phyloP scores from a whole-genome alignment of 2,329 filamentous ascomycete genomes.

The Colletotrichum paranaense region DNA sequence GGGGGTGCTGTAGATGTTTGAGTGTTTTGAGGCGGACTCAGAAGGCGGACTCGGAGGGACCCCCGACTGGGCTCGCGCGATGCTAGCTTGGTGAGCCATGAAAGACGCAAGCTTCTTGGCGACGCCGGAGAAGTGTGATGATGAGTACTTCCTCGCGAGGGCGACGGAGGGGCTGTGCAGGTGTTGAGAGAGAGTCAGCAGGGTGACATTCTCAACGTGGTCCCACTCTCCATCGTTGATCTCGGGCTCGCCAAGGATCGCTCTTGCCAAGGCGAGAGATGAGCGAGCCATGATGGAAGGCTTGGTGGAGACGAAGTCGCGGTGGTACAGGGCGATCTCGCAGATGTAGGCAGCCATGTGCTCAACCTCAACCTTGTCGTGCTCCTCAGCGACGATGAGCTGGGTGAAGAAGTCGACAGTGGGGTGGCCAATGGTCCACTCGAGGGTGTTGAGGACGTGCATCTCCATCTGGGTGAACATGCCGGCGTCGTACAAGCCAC shows the following conservation, averaged over 20 bases:
- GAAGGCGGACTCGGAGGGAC: constrained; percentile 70
- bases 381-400: constrained; percentile 83
- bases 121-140: constrained; percentile 62
- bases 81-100: constrained; percentile 68
- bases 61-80: constrained; percentile 58
- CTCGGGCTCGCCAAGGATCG: constrained; percentile 85
- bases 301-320: constrained; percentile 93
- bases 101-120: constrained; percentile 68
- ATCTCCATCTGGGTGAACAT: constrained; percentile 99
- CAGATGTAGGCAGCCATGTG: constrained; percentile 95
- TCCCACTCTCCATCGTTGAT: constrained; percentile 82
- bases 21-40: constrained; percentile 63
- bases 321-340: constrained; percentile 95
- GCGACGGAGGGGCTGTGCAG: constrained; percentile 69
- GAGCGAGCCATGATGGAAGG: constrained; percentile 92
- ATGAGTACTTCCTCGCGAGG: constrained; percentile 70
- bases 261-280: constrained; percentile 86
- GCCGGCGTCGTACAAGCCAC: constrained; percentile 95
- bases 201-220: constrained; percentile 75
- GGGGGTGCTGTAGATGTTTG: constrained; percentile 79
- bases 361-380: constrained; percentile 86
- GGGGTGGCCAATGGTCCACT: constrained; percentile 95
- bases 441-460: constrained; percentile 97
- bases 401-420: constrained; percentile 96
- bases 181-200: constrained; percentile 69